phyloP scores from a whole-genome alignment of 1,284 basidiomycete genomes.

The Fomitopsis pinicola region DNA sequence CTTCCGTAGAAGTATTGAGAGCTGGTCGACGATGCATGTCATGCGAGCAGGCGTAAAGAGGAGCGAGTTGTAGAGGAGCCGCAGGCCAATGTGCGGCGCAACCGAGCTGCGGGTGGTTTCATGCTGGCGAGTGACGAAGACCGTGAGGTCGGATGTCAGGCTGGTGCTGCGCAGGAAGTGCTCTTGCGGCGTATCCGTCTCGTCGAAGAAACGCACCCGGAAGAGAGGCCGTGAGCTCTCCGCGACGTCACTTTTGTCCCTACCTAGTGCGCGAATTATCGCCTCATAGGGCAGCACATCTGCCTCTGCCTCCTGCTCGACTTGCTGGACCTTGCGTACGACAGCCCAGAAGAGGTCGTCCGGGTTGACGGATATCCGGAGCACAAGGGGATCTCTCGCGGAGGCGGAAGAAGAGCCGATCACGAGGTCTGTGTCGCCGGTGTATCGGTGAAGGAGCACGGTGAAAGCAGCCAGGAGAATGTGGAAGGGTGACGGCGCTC shows the following conservation, averaged over 20 bases:
- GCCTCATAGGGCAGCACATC: conserved; percentile 84
- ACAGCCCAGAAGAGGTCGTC: conserved; percentile 91
- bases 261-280: conserved; percentile 72
- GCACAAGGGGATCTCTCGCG: conserved; percentile 78
- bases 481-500: conserved; percentile 83
- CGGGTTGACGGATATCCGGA: conserved; percentile 84
- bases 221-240: conserved; percentile 70
- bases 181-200: conserved; percentile 71
- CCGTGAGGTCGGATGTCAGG: conserved; percentile 87
- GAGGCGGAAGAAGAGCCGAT: conserved; percentile 87
- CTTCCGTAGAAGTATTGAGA: conserved; percentile 77
- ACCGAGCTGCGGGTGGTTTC: conserved; percentile 69
- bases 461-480: conserved; percentile 89
- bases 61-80: conserved; percentile 92
- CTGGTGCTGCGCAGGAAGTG: conserved; percentile 78
- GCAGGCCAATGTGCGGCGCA: conserved; percentile 77
- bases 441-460: conserved; percentile 91
- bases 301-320: conserved; percentile 81
- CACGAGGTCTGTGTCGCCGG: conserved; percentile 92
- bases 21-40: conserved; percentile 79
- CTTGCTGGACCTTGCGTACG: conserved; percentile 80
- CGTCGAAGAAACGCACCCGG: conserved; percentile 95
- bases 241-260: conserved; percentile 53
- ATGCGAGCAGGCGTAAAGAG: conserved; percentile 86
- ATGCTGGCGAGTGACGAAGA: conserved; percentile 69